phyloP scores from a whole-genome alignment of 2,329 filamentous ascomycete genomes.

The Colletotrichum sp. region DNA sequence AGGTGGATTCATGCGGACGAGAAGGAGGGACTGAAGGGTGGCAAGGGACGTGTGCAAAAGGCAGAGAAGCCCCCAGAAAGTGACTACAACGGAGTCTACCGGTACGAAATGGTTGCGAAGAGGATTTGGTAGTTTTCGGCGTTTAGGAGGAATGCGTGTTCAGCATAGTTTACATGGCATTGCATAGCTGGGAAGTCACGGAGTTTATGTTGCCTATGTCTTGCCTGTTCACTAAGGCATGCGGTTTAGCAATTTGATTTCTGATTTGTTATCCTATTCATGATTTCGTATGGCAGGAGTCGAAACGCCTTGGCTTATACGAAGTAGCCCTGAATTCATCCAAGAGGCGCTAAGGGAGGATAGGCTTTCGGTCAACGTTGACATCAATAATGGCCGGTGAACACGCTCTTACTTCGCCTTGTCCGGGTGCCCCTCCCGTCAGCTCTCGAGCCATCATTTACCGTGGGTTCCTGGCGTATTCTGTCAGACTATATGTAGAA shows the following conservation, averaged over 20 bases:
- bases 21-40: slow-evolving; percentile 69
- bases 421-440: neutral
- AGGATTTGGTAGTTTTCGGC: slow-evolving; percentile 78
- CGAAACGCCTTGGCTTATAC: neutral
- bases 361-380: neutral
- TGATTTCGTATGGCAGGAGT: neutral
- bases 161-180: neutral
- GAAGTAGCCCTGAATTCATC: neutral
- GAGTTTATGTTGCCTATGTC: neutral
- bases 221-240: neutral
- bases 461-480: neutral
- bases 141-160: neutral
- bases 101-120: slow-evolving; percentile 97
- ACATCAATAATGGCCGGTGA: neutral
- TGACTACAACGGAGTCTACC: slow-evolving; percentile 69
- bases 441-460: neutral
- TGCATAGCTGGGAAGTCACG: neutral
- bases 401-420: neutral
- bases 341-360: neutral
- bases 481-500: neutral
- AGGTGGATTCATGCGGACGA: slow-evolving; percentile 89
- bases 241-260: neutral
- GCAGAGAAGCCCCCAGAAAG: slow-evolving; percentile 49
- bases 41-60: slow-evolving; percentile 58
- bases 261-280: neutral